phyloP scores from a whole-genome alignment of 345 rosid species.

The Sisymbrium altissimum region DNA sequence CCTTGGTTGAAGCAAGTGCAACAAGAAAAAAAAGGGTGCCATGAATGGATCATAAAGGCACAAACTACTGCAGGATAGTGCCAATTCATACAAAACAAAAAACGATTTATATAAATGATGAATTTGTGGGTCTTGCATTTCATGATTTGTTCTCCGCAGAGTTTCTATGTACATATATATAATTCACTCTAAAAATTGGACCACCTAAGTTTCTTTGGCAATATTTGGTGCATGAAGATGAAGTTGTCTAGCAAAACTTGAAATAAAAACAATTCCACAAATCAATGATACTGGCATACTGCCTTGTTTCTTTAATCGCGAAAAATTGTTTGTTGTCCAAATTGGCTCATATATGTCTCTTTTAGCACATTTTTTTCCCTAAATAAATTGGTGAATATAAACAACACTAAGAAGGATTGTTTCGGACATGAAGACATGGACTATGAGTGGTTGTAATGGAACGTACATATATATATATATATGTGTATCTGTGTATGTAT shows the following conservation, averaged over 20 bases:
- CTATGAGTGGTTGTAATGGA: constrained; percentile 13
- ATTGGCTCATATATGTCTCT: not conserved
- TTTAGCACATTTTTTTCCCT: not conserved
- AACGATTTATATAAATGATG: constrained; percentile 20
- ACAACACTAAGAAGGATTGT: not conserved
- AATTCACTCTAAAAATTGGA: constrained; percentile 16
- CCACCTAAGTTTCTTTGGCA: constrained; percentile 28
- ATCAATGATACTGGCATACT: not conserved
- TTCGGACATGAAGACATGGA: constrained; percentile 17
- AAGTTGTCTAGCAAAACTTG: constrained; percentile 6
- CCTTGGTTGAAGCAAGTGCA: not conserved
- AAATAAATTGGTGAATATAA: constrained; percentile 13
- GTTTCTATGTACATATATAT: constrained; percentile 21
- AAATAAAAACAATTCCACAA: not conserved
- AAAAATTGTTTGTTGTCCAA: not conserved
- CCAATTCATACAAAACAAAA: constrained; percentile 34
- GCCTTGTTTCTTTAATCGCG: not conserved
- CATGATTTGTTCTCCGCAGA: constrained; percentile 9
- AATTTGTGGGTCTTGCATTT: constrained; percentile 30
- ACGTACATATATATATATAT: constrained; percentile 4
- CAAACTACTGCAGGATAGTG: constrained; percentile 8
- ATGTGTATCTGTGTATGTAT: not conserved
- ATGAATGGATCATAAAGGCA: constrained; percentile 8
- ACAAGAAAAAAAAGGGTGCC: not conserved
- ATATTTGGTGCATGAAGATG: constrained; percentile 15